Base-by-base conservation (phyloP, 257 asterid species). In the Leptodermis oblonga region DNA sequence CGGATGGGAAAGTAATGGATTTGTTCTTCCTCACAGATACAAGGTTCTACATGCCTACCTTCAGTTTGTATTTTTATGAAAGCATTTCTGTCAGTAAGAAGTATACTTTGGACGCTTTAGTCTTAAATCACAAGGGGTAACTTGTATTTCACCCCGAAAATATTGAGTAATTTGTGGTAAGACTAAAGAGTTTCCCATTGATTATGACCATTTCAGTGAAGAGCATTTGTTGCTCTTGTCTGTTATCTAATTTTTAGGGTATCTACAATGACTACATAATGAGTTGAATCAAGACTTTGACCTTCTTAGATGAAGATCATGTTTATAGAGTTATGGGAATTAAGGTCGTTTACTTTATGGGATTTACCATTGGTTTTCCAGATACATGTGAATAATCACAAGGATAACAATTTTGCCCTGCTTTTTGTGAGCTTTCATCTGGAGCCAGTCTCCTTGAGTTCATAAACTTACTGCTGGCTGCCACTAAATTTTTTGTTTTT, bases 1-100 rank as follows among this genome's bases (percentile, higher is more conserved):
- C 97, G 28, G 97, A 91, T 36, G 96, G 95, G 76, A 91, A 79
- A 85, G 96, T 87, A 66, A 80, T 91, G 87, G 95, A 88, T 39
- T 88, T 91, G 78, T 89, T 91, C 88, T 91, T 87, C 86, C 81
- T 91, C 69, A 88, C 95, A 0, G 97, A 90, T 74, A 79, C 85
- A 53, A 91, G 97, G 97, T 90, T 72, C 60, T 45, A 26, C 76
- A 48, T 55, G 13, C n/a, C n/a, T n/a, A n/a, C n/a, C 22, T 48
- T 48, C 54, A 48, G 54, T 7, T 48, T n/a, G 15, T 48, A 17
- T 48, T 17, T 14, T 17, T 48, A 17, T 0, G 4, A 48, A 17
- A 9, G 3, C n/a, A n/a, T 51, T 51, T n/a, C n/a, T n/a, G n/a
- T n/a, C n/a, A n/a, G 26, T 51, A 49, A 51, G 22, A 7, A 18